phyloP scores from a whole-genome alignment of 495 filamentous ascomycete species.

The Hypoxylon subgilvum region DNA sequence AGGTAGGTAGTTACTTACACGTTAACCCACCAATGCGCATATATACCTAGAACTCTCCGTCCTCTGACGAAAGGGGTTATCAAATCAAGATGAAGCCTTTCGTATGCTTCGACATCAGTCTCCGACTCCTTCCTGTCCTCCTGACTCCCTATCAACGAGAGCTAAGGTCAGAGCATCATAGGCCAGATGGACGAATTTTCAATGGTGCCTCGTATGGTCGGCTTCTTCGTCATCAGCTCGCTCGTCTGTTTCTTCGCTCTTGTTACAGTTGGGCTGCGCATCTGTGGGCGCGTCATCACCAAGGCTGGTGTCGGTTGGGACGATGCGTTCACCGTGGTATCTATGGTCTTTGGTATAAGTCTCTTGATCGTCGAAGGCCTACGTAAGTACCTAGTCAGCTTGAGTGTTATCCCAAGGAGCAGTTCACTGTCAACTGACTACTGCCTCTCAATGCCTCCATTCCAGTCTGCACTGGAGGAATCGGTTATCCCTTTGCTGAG shows the following conservation, averaged over 20 bases:
- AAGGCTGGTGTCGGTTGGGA: conserved; percentile 10
- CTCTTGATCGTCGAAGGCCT: conserved; percentile 2
- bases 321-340: conserved; percentile 1
- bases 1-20: too few species aligned
- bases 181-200: not conserved
- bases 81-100: too few species aligned
- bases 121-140: too few species aligned
- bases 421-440: not conserved
- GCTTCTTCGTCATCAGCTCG: not conserved
- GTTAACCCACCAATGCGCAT: too few species aligned
- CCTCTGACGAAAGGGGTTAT: too few species aligned
- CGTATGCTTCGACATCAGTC: too few species aligned
- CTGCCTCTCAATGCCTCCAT: not conserved
- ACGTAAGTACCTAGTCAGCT: conserved; percentile 5
- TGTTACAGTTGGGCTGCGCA: not conserved
- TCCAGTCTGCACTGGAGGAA: conserved; percentile 5
- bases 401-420: not conserved
- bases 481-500: conserved; percentile 1
- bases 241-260: conserved; percentile 10
- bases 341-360: not conserved
- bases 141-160: too few species aligned
- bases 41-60: too few species aligned
- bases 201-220: conserved; percentile 12
- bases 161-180: not conserved
- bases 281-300: not conserved